Base-by-base conservation (phyloP, 2,329 filamentous ascomycete species). In the Daldinia sp. region DNA sequence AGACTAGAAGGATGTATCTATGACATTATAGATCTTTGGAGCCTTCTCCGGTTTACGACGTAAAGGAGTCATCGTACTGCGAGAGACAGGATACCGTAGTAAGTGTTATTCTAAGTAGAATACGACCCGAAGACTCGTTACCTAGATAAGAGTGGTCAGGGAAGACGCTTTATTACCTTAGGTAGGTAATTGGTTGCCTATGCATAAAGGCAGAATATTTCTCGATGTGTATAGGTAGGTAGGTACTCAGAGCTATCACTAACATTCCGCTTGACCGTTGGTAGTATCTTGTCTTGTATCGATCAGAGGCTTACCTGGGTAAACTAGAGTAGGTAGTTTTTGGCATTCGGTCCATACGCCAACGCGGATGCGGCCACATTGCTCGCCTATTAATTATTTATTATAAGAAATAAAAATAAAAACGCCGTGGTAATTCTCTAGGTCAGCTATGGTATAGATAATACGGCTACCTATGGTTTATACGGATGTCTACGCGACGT, bases 401-500 rank as follows among this genome's bases (percentile, higher is more conserved):
- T n/a, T n/a, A n/a, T n/a, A 7, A 37, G 10, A 33, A 33, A 33
- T 2, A 9, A 33, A 33, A 33, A 35, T 7, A 35, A 35, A 35
- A 35, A 35, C 30, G 6, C 4, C 9, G 7, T 35, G 9, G 6
- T 15, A 15, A 4, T 15, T 12, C 10, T 39, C 12, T 39, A 15
- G 3, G 13, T 37, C 12, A 39, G 35, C 5, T 9, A 6, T 35
- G 2, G 35, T 39, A 39, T 13, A 1, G 7, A 13, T 37, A 13
- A 37, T 13, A 37, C 4, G 35, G 10, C 10, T 48, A 48, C 3
- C 28, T 1, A 48, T 26, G 39, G 23, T 13, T 44, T 60, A 50
- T 39, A 30, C 60, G 18, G 46, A 48, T 55, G 58, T 28, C 13
- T 65, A 13, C 3, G 44, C 58, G 65, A 68, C 65, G 68, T 71